Base-by-base conservation (phyloP, 345 rosid species). In the Camelina laxa region DNA sequence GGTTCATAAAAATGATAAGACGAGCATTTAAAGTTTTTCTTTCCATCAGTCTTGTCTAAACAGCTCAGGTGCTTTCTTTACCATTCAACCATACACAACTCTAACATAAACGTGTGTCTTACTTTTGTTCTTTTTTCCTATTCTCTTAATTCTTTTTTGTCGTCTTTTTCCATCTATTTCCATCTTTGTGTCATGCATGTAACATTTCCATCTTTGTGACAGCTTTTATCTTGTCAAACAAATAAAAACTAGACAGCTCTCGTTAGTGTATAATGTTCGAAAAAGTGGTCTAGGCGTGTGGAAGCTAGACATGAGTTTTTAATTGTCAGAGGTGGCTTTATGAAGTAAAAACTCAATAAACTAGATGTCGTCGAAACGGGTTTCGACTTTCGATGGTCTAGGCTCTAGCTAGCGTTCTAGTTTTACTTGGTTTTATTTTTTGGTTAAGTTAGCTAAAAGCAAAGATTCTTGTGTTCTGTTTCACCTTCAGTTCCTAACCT, bases 31-130 rank as follows among this genome's bases (percentile, higher is more conserved):
- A 76, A 70, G 75, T 70, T 62, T 65, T 63, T 70, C 70, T 75
- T 74, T 68, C 69, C 79, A 75, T 75, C 58, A 69, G 79, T 75
- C 79, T 75, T 75, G 74, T 75, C 79, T 75, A 69, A 69, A 75
- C 79, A 75, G 79, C 79, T 75, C 74, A 75, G 79, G 79, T 75
- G 74, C 41, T 75, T 75, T 31, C 31, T 60, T 68, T 30, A 75
- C 55, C 15, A 75, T 75, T 51, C 79, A 75, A 75, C 79, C 74
- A 75, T 75, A 75, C 74, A 68, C 74, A 75, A 75, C 69, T 69
- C 79, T 63, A 70, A 55, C 80, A 41, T 49, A 80, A 74, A 57
- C 73, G 70, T 75, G 79, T 69, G 79, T 11, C 65, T 53, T 13
- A 31, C 69, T 42, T 39, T 60, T 68, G 69, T 68, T 57, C 57